phyloP scores from a whole-genome alignment of 768 basidiomycete genomes.

The Pleurotus djamor region DNA sequence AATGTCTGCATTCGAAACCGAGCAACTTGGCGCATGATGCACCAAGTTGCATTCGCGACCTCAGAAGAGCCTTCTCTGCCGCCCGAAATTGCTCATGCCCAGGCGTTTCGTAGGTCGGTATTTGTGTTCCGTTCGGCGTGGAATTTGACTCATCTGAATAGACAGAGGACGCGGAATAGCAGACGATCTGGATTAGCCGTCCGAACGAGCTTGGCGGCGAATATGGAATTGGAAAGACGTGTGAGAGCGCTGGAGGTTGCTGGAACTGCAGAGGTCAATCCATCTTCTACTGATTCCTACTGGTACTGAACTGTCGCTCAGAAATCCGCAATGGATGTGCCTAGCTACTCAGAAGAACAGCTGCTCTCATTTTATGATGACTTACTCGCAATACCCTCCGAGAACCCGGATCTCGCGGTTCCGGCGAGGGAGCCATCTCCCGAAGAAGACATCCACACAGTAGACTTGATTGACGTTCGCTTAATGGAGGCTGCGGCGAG shows the following conservation, averaged over 20 bases:
- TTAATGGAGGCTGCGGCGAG: conserved; percentile 16
- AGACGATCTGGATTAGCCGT: background rate
- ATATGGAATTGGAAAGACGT: conserved; percentile 28
- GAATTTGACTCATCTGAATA: background rate
- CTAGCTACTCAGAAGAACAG: conserved; percentile 40
- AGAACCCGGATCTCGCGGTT: background rate
- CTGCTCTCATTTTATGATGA: conserved; percentile 41
- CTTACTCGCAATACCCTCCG: conserved; percentile 30
- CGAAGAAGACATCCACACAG: conserved; percentile 28
- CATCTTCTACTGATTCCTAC: background rate
- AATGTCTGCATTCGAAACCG: background rate
- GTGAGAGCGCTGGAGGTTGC: conserved; percentile 34
- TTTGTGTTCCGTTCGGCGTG: background rate
- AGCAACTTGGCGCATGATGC: conserved; percentile 4
- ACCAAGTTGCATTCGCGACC: conserved; percentile 2
- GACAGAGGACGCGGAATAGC: background rate
- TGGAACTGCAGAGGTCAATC: conserved; percentile 28
- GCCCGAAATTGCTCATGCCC: background rate
- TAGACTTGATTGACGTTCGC: conserved; percentile 32
- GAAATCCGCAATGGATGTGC: conserved; percentile 27
- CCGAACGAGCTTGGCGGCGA: background rate
- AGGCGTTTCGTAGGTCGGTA: conserved; percentile 3
- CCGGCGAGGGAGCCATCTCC: conserved; percentile 9
- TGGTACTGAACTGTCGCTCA: conserved; percentile 11
- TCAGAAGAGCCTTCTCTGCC: background rate